Evolutionary conservation across 306 rosid genomes (phyloP).

Genomic region (Trifolium dubium): DNA sequence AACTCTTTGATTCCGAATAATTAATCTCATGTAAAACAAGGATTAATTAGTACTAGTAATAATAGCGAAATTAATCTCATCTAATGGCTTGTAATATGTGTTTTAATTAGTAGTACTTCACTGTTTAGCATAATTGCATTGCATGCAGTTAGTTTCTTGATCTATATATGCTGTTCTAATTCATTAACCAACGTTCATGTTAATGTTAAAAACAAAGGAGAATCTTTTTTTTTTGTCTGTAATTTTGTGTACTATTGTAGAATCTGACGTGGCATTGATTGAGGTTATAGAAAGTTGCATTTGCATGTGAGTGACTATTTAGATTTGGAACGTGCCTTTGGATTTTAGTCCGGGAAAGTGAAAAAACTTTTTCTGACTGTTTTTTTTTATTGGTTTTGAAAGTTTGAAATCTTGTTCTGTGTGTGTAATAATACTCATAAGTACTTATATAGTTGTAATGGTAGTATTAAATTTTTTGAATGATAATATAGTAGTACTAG

Average conservation of each 20-base stretch:
- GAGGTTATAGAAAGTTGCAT: conserved; percentile 13
- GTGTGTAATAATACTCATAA: neutral
- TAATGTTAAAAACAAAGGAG: neutral
- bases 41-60: conserved; percentile 47
- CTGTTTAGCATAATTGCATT: neutral
- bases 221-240: neutral
- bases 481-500: too few relatives aligned
- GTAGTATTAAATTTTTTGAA: neutral
- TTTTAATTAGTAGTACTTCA: neutral
- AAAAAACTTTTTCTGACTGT: conserved; percentile 39
- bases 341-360: conserved; percentile 31
- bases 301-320: conserved; percentile 48
- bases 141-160: neutral
- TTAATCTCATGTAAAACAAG: neutral
- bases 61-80: conserved; percentile 54
- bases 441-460: neutral
- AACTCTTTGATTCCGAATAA: conserved; percentile 65
- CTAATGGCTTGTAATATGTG: conserved; percentile 16
- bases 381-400: conserved; percentile 24
- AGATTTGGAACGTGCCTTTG: conserved; percentile 35
- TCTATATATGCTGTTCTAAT: neutral
- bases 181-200: conserved; percentile 12
- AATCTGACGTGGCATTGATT: conserved; percentile 35
- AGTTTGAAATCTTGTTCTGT: conserved; percentile 42
- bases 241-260: neutral